These are phyloP conservation scores for Cicer arietinum DNA, from an alignment of 306 rosid genomes.

Conservation along the genomic window DNA sequence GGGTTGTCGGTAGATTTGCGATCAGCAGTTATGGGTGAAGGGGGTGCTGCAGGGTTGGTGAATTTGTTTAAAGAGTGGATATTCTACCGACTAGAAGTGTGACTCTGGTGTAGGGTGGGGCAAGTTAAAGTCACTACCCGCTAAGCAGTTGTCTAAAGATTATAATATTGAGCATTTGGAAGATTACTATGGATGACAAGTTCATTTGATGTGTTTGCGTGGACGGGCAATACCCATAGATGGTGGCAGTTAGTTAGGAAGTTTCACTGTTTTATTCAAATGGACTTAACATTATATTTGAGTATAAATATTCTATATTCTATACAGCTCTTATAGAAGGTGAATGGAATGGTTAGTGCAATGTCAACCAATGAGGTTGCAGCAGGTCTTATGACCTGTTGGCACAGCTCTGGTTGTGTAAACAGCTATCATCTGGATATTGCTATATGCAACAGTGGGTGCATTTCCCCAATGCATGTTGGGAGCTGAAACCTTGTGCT, in stretches of 20 bases:
- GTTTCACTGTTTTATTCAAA: conserved; percentile 1
- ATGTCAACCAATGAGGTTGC: conserved; percentile 3
- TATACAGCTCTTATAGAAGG: background rate
- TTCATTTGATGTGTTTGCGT: background rate
- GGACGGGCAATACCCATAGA: background rate
- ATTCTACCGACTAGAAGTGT: background rate
- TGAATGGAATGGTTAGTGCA: background rate
- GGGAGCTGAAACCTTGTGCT: background rate
- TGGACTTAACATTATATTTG: background rate
- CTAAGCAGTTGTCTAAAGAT: background rate
- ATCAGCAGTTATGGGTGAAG: background rate
- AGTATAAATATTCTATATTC: conserved; percentile 8
- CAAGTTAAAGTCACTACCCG: background rate
- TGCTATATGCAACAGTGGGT: background rate
- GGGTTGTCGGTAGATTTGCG: background rate
- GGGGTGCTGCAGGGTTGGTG: background rate
- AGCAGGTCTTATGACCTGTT: conserved; percentile 4
- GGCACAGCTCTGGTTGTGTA: conserved; percentile 1
- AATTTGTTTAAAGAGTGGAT: background rate
- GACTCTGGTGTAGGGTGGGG: background rate
- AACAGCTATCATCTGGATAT: background rate
- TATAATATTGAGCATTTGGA: background rate
- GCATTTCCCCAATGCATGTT: background rate
- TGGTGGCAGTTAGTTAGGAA: conserved; percentile 5
- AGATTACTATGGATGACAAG: background rate